A percentile compares a stretch with the other conserved stretches of the same genome.
These are phyloP conservation scores for Pestalotiopsis sp. DNA, from an alignment of 2,329 filamentous ascomycete species.

Conservation along the genomic window DNA sequence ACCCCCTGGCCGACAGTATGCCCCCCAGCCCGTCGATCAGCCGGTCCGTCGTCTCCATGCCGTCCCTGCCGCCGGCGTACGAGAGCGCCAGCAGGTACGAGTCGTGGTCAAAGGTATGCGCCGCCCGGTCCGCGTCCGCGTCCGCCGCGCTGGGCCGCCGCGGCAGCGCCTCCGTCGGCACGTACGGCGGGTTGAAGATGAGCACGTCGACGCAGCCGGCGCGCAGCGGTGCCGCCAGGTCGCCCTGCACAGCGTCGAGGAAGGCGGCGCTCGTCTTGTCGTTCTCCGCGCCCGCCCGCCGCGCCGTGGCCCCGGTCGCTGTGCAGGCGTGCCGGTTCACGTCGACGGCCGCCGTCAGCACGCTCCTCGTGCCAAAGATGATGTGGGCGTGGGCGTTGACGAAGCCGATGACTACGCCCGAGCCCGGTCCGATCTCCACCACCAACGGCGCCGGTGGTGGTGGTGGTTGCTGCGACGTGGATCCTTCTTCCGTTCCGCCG, in stretches of 20 bases:
- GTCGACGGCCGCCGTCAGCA: conserved; percentile 78
- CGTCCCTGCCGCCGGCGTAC: conserved; percentile 85
- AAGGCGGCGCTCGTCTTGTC: conserved; percentile 46
- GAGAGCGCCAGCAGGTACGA: conserved; percentile 81
- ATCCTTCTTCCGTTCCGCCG: conserved; percentile 15
- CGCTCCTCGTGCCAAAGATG: conserved; percentile 70
- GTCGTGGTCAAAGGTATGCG: conserved; percentile 68
- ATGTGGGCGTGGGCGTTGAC: conserved; percentile 69
- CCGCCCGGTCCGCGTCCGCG: conserved; percentile 28
- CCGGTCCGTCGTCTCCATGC: conserved; percentile 90
- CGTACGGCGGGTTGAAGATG: conserved; percentile 96
- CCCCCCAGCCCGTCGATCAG: conserved; percentile 69
- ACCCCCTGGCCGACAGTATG: conserved; percentile 65
- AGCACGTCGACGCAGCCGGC: conserved; percentile 71
- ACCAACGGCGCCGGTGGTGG: conserved; percentile 57
- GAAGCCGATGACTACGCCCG: conserved; percentile 92
- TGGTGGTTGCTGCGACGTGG: conserved; percentile 19
- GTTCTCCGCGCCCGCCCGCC: conserved; percentile 39
- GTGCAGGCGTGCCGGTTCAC: conserved; percentile 81
- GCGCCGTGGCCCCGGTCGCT: conserved; percentile 71
- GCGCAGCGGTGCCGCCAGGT: conserved; percentile 66
- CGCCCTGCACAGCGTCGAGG: conserved; percentile 67
- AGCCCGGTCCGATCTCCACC: conserved; percentile 86
- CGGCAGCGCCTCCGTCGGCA: conserved; percentile 79
- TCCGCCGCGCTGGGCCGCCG: conserved; percentile 37